phyloP scores from a whole-genome alignment of 2,329 filamentous ascomycete species.

The Penicillium sp. region DNA sequence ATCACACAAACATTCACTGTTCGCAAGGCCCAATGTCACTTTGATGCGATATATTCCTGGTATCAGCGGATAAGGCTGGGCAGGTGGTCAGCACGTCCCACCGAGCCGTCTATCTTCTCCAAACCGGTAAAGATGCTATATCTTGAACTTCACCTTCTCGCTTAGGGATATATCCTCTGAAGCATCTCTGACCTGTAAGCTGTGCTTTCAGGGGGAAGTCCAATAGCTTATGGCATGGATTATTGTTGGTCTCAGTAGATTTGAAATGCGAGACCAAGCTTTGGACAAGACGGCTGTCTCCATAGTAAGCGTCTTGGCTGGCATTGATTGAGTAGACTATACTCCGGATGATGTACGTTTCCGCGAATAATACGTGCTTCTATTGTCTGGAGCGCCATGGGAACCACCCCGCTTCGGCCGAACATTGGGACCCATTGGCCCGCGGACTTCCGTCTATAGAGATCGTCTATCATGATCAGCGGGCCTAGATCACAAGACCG shows the following conservation, averaged over 20 bases:
- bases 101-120: background rate
- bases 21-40: too few relatives aligned
- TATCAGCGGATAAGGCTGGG: too few relatives aligned
- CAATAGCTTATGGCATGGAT: too few relatives aligned
- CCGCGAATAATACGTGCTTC: background rate
- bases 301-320: background rate
- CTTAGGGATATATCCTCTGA: too few relatives aligned
- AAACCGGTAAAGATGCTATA: background rate
- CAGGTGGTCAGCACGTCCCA: too few relatives aligned
- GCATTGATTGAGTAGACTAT: background rate
- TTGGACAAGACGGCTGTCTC: background rate
- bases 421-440: background rate
- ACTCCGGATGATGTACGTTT: background rate
- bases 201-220: too few relatives aligned
- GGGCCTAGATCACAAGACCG: constrained; percentile 10
- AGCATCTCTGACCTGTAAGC: too few relatives aligned
- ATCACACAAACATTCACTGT: too few relatives aligned
- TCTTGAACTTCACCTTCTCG: background rate
- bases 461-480: constrained; percentile 18
- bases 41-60: background rate
- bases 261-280: background rate
- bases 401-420: background rate
- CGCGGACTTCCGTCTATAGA: background rate
- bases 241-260: too few relatives aligned
- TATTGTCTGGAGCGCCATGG: background rate